Percentiles rank a stretch among this genome's conserved stretches.
Evolutionary conservation across 495 filamentous ascomycete species (phyloP).

Genomic region (Neurospora sp.): DNA sequence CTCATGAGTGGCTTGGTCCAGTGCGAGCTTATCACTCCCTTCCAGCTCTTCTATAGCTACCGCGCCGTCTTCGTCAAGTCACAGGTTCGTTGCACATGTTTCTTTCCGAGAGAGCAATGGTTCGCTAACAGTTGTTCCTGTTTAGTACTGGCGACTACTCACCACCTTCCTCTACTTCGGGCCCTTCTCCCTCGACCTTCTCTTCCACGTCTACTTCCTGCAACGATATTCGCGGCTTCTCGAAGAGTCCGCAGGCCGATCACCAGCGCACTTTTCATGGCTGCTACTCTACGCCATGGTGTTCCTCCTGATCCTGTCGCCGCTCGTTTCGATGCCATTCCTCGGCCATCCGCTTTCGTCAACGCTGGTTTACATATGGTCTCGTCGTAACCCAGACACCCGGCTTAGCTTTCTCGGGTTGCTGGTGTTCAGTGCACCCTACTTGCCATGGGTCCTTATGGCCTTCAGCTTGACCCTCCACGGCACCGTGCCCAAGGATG

Average conservation of each 20-base stretch:
- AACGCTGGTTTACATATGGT: constrained; percentile 97
- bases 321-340: constrained; percentile 79
- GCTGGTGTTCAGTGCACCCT: constrained; percentile 85
- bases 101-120: neutral
- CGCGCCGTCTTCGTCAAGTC: constrained; percentile 80
- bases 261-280: constrained; percentile 90
- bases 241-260: constrained; percentile 84
- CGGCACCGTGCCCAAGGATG: constrained; percentile 82
- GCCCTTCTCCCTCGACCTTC: constrained; percentile 81
- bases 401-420: constrained; percentile 84
- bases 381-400: constrained; percentile 84
- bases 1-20: constrained; percentile 84
- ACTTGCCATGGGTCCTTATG: constrained; percentile 94
- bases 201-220: constrained; percentile 98
- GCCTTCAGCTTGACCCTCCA: constrained; percentile 79
- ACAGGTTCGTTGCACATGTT: constrained; percentile 46
- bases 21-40: constrained; percentile 80
- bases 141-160: constrained; percentile 86
- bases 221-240: constrained; percentile 92
- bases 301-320: constrained; percentile 69
- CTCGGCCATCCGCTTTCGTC: constrained; percentile 83
- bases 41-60: constrained; percentile 95
- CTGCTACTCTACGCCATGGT: constrained; percentile 74
- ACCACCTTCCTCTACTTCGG: constrained; percentile 98
- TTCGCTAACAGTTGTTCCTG: neutral